Conservation (phyloP, 805 yeast genomes). For the Cyberlindnera subsufficiens region DNA sequence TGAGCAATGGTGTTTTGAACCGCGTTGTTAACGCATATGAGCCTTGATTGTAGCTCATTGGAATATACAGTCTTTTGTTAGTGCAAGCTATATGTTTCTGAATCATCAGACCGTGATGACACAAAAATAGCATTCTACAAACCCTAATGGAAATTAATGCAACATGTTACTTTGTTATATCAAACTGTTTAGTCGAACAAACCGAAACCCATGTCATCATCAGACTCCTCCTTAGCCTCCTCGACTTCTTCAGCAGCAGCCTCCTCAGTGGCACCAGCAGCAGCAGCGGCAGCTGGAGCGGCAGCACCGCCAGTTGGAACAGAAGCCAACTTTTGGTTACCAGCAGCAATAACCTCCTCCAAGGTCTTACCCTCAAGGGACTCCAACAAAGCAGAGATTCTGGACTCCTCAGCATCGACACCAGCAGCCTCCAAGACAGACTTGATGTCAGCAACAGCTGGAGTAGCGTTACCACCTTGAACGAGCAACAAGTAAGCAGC, state of each 20-base stretch:
- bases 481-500: conserved; percentile 89
- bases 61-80: too few species aligned
- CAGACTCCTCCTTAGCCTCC: conserved; percentile 47
- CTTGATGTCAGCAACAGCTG: conserved; percentile 74
- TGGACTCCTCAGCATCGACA: conserved; percentile 74
- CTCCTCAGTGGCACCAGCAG: conserved; percentile 47
- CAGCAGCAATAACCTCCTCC: conserved; percentile 71
- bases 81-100: neutral
- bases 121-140: neutral
- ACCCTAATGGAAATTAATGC: conserved; percentile 1
- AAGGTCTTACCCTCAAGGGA: conserved; percentile 74
- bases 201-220: conserved; percentile 90
- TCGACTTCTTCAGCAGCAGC: conserved; percentile 51
- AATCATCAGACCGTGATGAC: neutral
- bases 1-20: neutral
- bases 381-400: conserved; percentile 61
- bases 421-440: conserved; percentile 69
- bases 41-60: too few species aligned
- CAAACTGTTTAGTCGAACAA: conserved; percentile 65
- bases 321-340: conserved; percentile 74
- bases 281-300: conserved; percentile 49
- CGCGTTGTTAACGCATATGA: too few species aligned
- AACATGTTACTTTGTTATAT: neutral
- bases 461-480: conserved; percentile 82
- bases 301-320: conserved; percentile 81